Evolutionary conservation across 345 rosid species (phyloP), one percentile per base, ranked within the genome.

Genomic region (Arabidopsis suecica): DNA sequence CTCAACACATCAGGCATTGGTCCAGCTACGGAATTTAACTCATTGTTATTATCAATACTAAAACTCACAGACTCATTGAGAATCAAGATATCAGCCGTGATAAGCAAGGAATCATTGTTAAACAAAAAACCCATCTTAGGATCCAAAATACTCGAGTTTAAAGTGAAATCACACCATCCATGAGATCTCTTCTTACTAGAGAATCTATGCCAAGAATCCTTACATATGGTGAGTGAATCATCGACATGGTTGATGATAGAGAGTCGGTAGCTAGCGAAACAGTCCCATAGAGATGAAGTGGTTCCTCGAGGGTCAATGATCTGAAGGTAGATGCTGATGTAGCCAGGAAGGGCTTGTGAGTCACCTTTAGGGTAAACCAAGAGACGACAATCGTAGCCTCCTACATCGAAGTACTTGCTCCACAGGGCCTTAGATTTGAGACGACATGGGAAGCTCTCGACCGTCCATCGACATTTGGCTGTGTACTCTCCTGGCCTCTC

Each of bases 111-210:
- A 59, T 92, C 98, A 23, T 83, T 88, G 49, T 79, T 88, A 11
- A 81, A 86, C 69, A 95, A 67, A 74, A 81, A 95, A 36, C 99
- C 99, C 82, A 82, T 75, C 84, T 87, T 92, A 45, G 97, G 78
- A 84, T 95, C 99, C 33, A 90, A 86, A 60, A 95, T 78, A 11
- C 93, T 86, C 4, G 97, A 86, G 33, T 88, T 86, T 62, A 96
- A 93, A 3, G 97, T 87, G 82, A 95, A 95, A 84, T 95, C 97
- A 73, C 99, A 95, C 99, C 99, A 95, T 5, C 99, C 99, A 74
- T 95, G 99, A 13, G 99, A 92, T 81, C 90, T 95, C 86, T 95
- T 92, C 91, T 93, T 95, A 73, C 82, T 84, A 2, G 98, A 95
- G 80, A 95, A 92, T 0, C 98, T 81, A 72, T 95, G 99, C 99